Evolutionary conservation across 2,329 filamentous ascomycete species (phyloP).

Genomic region (Epicoccum nigrum): DNA sequence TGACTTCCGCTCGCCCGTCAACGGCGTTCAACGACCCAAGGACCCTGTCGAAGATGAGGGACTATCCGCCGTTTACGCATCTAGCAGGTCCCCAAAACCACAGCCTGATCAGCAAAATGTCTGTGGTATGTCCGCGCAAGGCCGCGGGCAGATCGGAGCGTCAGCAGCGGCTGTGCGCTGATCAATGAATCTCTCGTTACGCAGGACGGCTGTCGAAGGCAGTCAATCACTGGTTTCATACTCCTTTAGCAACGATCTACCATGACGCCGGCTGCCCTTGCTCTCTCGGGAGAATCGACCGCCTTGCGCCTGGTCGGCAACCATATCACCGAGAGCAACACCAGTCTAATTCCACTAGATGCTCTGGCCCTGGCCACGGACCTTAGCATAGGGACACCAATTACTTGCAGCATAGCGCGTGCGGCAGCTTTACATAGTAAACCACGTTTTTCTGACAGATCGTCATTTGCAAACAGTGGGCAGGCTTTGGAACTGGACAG

Average conservation of each 20-base stretch:
- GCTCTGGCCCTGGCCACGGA: slow-evolving; percentile 23
- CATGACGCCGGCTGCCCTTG: slow-evolving; percentile 20
- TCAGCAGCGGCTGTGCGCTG: slow-evolving; percentile 26
- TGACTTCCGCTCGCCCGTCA: slow-evolving; percentile 7
- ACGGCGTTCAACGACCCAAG: slow-evolving; percentile 12
- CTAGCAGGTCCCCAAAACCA: not conserved
- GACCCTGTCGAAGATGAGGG: slow-evolving; percentile 18
- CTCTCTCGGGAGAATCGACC: slow-evolving; percentile 8
- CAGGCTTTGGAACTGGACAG: not conserved
- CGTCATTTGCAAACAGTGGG: not conserved
- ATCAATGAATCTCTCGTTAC: slow-evolving; percentile 22
- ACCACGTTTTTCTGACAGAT: slow-evolving; percentile 9
- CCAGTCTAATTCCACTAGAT: slow-evolving; percentile 19
- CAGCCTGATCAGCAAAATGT: not conserved
- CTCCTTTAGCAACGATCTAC: slow-evolving; percentile 26
- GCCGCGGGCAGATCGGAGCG: slow-evolving; percentile 29
- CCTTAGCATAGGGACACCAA: not conserved
- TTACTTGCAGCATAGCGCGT: slow-evolving; percentile 9
- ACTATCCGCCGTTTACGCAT: slow-evolving; percentile 1
- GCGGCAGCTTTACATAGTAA: slow-evolving; percentile 1
- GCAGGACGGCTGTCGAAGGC: slow-evolving; percentile 2
- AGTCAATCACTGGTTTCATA: slow-evolving; percentile 21
- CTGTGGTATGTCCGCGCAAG: not conserved
- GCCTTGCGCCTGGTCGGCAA: slow-evolving; percentile 24
- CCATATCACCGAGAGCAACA: slow-evolving; percentile 19